A percentile compares a stretch with the other conserved stretches of the same genome.
Conservation (phyloP, 192 early-diverging fungal genomes). For the Backusella tarrabulga region DNA sequence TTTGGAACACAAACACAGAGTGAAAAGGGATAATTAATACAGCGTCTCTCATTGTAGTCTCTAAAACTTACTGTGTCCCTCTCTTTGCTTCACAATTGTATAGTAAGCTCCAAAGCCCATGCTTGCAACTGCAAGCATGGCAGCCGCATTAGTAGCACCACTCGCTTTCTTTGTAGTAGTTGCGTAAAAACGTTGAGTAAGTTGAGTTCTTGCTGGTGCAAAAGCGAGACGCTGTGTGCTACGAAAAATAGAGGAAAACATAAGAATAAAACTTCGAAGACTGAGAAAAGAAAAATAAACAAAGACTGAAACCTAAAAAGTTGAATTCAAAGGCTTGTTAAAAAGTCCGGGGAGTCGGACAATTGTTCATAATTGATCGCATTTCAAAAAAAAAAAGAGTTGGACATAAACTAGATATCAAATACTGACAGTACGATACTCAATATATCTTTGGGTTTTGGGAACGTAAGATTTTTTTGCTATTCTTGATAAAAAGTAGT, state of each 20-base stretch:
- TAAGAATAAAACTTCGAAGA: not conserved
- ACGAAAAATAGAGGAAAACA: not conserved
- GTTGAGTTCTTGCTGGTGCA: not conserved
- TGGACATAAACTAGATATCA: no score
- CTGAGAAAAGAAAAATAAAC: not conserved
- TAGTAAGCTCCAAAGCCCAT: slow-evolving; percentile 42
- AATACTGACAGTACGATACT: no score
- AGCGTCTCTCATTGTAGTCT: not conserved
- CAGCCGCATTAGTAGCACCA: slow-evolving; percentile 28
- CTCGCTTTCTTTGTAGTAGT: not conserved
- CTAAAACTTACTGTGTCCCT: slow-evolving; percentile 32
- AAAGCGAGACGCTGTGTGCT: not conserved
- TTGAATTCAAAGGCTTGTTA: not conserved
- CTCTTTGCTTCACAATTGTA: slow-evolving; percentile 31
- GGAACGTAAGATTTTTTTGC: no score
- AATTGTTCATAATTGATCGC: no score
- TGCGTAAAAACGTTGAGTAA: slow-evolving; percentile 8
- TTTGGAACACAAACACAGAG: not conserved
- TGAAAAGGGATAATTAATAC: not conserved
- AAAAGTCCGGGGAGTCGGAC: not conserved
- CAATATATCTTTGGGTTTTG: no score
- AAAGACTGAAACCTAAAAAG: not conserved
- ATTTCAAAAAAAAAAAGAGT: no score
- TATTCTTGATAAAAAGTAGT: no score
- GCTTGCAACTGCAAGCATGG: slow-evolving; percentile 38